A percentile compares a stretch with the other conserved stretches of the same genome.
These are phyloP conservation scores for Purshia tridentata DNA, from an alignment of 306 rosid genomes.

Conservation along the genomic window DNA sequence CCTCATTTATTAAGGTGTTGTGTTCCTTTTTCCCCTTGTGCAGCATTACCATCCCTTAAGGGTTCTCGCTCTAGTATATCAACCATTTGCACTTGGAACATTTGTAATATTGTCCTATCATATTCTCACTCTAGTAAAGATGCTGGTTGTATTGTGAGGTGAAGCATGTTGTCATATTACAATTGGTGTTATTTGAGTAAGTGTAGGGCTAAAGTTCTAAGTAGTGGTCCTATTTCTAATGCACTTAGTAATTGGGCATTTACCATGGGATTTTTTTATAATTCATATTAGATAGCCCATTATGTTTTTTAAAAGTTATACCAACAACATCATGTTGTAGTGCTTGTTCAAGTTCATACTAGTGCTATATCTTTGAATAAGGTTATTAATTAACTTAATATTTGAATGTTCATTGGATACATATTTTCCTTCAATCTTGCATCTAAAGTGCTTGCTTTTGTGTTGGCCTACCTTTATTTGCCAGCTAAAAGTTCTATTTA, in stretches of 20 bases:
- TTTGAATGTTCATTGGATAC: not conserved
- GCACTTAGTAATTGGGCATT: not conserved
- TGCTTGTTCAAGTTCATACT: too few relatives aligned
- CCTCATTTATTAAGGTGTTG: not conserved
- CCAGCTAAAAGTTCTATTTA: too few relatives aligned
- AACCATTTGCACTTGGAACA: conserved; percentile 80
- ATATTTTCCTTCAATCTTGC: too few relatives aligned
- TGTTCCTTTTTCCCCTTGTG: conserved; percentile 15
- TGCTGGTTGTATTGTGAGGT: too few relatives aligned
- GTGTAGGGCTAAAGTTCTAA: not conserved
- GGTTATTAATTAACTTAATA: not conserved
- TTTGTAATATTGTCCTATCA: conserved; percentile 48
- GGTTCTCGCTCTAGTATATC: conserved; percentile 80
- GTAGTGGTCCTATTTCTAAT: not conserved
- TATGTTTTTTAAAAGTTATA: not conserved
- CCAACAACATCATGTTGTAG: not conserved
- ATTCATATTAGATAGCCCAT: not conserved
- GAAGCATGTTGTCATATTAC: not conserved
- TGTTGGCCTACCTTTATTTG: too few relatives aligned
- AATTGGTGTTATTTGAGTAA: not conserved
- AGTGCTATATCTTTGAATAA: not conserved
- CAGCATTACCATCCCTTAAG: conserved; percentile 81
- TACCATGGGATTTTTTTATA: not conserved
- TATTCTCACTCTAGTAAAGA: too few relatives aligned
- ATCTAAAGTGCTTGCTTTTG: too few relatives aligned